Base-by-base conservation (phyloP, 345 rosid species). In the Aquilaria sinensis region DNA sequence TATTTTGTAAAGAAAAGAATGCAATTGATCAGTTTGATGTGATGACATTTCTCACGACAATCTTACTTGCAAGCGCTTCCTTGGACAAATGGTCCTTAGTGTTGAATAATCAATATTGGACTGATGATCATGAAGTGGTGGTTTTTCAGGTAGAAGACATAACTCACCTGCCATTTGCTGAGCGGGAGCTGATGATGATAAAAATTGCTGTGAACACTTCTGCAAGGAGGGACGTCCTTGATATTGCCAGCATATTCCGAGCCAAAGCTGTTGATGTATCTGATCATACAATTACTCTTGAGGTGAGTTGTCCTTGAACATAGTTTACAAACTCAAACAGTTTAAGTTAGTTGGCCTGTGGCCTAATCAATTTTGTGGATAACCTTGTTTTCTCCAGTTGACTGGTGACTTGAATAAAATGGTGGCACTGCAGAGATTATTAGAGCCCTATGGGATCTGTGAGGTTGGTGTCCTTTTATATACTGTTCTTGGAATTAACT, bases 211-310 rank as follows among this genome's bases (percentile, higher is more conserved):
- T 75, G 53, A 84, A 84, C 64, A 23, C 80, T 67, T 51, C 83
- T 72, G 88, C 90, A 32, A 72, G 93, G 68, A 77, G 93, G 61
- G 89, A 84, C 60, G 80, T 84, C 60, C 82, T 87, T 64, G 93
- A 87, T 57, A 82, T 77, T 61, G 93, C 89, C 56, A 84, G 73
- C 72, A 84, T 84, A 73, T 87, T 87, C 79, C 73, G 93, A 64
- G 93, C 93, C 49, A 78, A 53, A 69, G 89, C 88, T 48, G 84
- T 84, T 72, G 88, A 87, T 41, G 86, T 87, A 29, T 87, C 90
- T 33, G 88, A 87, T 70, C 93, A 87, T 63, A 87, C 93, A 62
- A 78, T 87, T 57, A 84, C 93, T 37, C 83, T 87, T 34, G 83
- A 82, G 86, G 93, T 84, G 67, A 67, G 34, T 47, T 58, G 51